Evolutionary conservation across 2,329 filamentous ascomycete species (phyloP).

Genomic region (Exophiala sp.): DNA sequence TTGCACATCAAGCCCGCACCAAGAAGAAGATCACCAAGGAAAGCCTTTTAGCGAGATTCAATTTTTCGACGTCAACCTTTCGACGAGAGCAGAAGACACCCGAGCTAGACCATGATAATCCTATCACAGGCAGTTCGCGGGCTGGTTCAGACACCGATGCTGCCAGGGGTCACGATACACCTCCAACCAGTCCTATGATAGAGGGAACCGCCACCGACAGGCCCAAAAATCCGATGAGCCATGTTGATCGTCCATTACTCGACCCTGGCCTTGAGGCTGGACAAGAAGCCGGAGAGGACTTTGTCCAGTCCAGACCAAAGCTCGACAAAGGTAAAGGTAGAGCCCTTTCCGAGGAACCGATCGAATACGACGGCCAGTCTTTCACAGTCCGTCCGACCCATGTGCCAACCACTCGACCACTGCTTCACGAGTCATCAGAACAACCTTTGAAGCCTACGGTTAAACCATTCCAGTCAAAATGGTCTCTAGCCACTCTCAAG

Average conservation of each 20-base stretch:
- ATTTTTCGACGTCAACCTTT: constrained; percentile 47
- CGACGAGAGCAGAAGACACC: constrained; percentile 27
- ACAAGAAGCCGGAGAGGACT: not conserved
- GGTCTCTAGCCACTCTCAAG: not conserved
- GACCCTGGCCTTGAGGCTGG: not conserved
- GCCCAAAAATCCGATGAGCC: constrained; percentile 5
- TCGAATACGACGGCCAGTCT: not conserved
- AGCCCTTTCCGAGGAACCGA: constrained; percentile 33
- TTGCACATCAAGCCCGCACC: constrained; percentile 81
- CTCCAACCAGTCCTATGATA: constrained; percentile 60
- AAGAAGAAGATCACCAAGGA: constrained; percentile 85
- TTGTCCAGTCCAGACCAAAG: not conserved
- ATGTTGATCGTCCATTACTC: not conserved
- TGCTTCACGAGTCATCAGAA: constrained; percentile 1
- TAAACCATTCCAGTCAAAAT: constrained; percentile 2
- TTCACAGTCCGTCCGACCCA: not conserved
- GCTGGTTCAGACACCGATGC: constrained; percentile 41
- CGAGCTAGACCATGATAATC: constrained; percentile 29
- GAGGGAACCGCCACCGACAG: constrained; percentile 28
- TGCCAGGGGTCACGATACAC: constrained; percentile 51
- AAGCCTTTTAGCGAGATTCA: constrained; percentile 77
- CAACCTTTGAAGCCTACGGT: constrained; percentile 8
- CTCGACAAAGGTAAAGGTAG: constrained; percentile 59
- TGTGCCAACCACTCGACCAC: not conserved
- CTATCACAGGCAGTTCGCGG: constrained; percentile 48